Evolutionary conservation across 2,329 filamentous ascomycete species (phyloP).

Genomic region (Bipolaris sorokiniana): DNA sequence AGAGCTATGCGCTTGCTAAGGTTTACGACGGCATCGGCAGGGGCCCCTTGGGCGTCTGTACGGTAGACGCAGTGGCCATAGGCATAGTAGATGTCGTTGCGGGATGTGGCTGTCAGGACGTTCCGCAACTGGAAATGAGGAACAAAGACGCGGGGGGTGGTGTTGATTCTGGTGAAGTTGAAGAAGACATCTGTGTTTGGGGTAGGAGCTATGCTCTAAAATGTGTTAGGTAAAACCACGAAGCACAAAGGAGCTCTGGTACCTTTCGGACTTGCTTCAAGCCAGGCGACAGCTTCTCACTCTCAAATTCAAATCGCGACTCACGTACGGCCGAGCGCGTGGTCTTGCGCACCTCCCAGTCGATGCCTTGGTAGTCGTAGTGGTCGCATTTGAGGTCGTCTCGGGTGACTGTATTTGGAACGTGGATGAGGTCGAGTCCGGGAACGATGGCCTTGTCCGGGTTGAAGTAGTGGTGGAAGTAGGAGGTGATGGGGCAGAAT

Average conservation of each 20-base stretch:
- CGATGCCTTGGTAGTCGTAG: constrained; percentile 49
- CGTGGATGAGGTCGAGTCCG: constrained; percentile 32
- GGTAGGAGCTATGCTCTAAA: constrained; percentile 31
- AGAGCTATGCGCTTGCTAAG: constrained; percentile 49
- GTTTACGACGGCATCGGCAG: constrained; percentile 56
- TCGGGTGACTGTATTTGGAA: constrained; percentile 36
- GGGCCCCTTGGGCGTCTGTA: constrained; percentile 55
- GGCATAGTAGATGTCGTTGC: constrained; percentile 63
- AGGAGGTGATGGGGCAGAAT: constrained; percentile 38
- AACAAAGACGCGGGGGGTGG: constrained; percentile 56
- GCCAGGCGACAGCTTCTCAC: constrained; percentile 24
- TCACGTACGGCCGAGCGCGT: constrained; percentile 33
- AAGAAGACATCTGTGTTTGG: constrained; percentile 55
- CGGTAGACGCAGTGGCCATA: constrained; percentile 56
- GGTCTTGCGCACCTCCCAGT: constrained; percentile 44
- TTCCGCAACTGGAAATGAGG: constrained; percentile 67
- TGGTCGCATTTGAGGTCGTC: constrained; percentile 43
- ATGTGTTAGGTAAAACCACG: constrained; percentile 15
- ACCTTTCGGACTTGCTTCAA: constrained; percentile 30
- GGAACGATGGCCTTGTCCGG: constrained; percentile 22
- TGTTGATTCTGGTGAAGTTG: constrained; percentile 57
- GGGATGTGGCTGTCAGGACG: constrained; percentile 60
- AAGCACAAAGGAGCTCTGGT: constrained; percentile 3
- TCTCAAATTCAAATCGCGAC: constrained; percentile 34
- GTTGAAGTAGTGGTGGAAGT: constrained; percentile 31